Evolutionary conservation across 106 monocot species (phyloP), one percentile per base, ranked within the genome.

Genomic region (Posidonia australis): DNA sequence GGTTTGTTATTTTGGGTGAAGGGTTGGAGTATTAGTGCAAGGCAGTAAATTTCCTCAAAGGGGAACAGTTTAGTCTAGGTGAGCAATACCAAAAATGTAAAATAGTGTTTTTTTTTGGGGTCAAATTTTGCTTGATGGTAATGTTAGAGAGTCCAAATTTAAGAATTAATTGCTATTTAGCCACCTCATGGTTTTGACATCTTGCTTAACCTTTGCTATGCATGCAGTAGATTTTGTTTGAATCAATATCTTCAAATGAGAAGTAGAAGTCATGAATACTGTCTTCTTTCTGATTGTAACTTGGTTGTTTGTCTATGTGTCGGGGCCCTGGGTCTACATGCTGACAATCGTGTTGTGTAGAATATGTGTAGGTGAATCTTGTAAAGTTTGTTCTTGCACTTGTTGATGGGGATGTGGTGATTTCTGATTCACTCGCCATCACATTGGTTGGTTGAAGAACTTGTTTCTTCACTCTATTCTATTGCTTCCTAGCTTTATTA

Each of bases 1-100:
- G 18, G 13, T 51, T 47, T 18, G 43, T 58, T 63, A 9, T 49
- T 5, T 17, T 32, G 31, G 51, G 61, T 17, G 30, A 67, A 92
- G 87, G 87, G 18, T 49, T 92, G 78, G 79, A 84, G 51, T 92
- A 82, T 63, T 84, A 87, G 72, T 87, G 80, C 82, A 92, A 78
- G 67, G 72, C 87, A 19, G 87, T 92, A 46, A 80, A 92, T 57
- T 79, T 92, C 46, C 58, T 77, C 53, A 87, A 92, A 52, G 80
- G 77, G n/a, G 87, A 92, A 42, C 84, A 92, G 13, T 65, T 36
- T 29, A 71, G 36, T 62, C 84, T 79, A 59, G 87, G 87, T 87
- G 41, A 68, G 74, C n/a, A n/a, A 36, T 36, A 36, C 36, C 36
- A 2, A 36, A 36, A 7, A 36, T 36, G n/a, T 36, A 36, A 36